These are phyloP conservation scores for Globisporangium splendens DNA, from an alignment of 352 stramenopile species.

Conservation along the genomic window DNA sequence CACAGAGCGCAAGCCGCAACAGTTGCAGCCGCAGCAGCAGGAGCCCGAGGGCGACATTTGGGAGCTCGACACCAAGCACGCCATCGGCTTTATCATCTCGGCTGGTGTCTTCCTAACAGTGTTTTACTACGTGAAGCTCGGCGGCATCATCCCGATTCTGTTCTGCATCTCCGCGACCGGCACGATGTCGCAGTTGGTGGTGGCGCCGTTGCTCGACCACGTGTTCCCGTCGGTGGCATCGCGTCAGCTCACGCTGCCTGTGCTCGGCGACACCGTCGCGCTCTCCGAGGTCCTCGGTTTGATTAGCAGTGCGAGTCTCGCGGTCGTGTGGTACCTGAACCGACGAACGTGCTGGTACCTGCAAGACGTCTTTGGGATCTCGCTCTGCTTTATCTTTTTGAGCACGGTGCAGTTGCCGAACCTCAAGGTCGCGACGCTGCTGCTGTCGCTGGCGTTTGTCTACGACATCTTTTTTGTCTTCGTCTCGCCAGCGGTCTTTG, in stretches of 20 bases:
- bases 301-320: slow-evolving; percentile 28
- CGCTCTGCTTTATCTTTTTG: slow-evolving; percentile 93
- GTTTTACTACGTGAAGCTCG: slow-evolving; percentile 71
- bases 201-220: slow-evolving; percentile 32
- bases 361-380: slow-evolving; percentile 91
- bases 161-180: slow-evolving; percentile 51
- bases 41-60: slow-evolving; percentile 29
- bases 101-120: slow-evolving; percentile 60
- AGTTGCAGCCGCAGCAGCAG: slow-evolving; percentile 17
- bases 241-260: slow-evolving; percentile 30
- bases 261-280: slow-evolving; percentile 32
- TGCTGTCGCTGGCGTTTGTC: slow-evolving; percentile 90
- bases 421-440: slow-evolving; percentile 86
- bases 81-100: slow-evolving; percentile 59
- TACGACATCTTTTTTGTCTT: slow-evolving; percentile 98
- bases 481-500: slow-evolving; percentile 88
- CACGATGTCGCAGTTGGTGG: slow-evolving; percentile 56
- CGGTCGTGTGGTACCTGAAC: slow-evolving; percentile 59
- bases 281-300: slow-evolving; percentile 53
- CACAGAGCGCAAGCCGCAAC: slow-evolving; percentile 13
- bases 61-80: slow-evolving; percentile 59
- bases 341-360: slow-evolving; percentile 76
- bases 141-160: slow-evolving; percentile 55
- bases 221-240: slow-evolving; percentile 29
- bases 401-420: slow-evolving; percentile 88